Conservation (phyloP, 345 rosid species). For the Noccaea bulbosa region DNA sequence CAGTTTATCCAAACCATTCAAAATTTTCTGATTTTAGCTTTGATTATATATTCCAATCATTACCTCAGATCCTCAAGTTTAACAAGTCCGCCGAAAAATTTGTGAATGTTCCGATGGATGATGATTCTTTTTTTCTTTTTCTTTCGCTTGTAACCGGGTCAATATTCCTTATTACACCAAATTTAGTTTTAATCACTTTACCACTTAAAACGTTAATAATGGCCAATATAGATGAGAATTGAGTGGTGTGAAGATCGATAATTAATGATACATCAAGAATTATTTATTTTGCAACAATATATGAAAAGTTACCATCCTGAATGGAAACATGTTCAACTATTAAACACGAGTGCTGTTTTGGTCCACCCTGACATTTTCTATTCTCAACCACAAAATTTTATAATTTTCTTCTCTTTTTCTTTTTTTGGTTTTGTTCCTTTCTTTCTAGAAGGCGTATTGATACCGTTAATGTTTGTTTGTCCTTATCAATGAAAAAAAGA, state of each 20-base stretch:
- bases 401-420: background rate
- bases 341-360: slow-evolving; percentile 9
- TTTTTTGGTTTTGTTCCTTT: background rate
- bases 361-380: slow-evolving; percentile 24
- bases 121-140: background rate
- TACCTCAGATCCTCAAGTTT: background rate
- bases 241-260: background rate
- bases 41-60: background rate
- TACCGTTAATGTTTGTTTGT: slow-evolving; percentile 27
- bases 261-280: background rate
- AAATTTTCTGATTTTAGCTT: background rate
- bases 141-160: too few species aligned
- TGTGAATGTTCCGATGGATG: background rate
- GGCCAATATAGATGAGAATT: background rate
- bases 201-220: background rate
- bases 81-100: background rate
- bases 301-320: background rate
- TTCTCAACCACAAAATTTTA: slow-evolving; percentile 17
- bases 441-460: background rate
- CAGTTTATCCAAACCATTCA: background rate
- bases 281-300: background rate
- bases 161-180: too few species aligned
- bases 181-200: too few species aligned
- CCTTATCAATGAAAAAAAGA: background rate
- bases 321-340: slow-evolving; percentile 10